phyloP scores from a whole-genome alignment of 495 filamentous ascomycete species.

The Rhypophila decipiens region DNA sequence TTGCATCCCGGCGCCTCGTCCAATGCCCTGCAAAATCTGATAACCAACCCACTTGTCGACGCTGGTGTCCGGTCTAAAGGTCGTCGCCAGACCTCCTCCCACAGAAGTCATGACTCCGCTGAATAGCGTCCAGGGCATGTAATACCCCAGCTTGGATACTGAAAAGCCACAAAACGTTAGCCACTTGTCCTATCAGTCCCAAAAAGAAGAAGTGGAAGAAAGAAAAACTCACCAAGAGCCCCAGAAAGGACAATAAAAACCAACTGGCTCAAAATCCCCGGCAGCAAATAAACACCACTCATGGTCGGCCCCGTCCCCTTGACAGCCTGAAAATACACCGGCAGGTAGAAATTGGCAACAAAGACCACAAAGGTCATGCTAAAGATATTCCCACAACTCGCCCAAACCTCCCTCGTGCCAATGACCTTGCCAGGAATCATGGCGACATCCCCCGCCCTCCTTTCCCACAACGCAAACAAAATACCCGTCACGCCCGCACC shows the following conservation, averaged over 20 bases:
- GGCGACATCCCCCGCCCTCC: constrained; percentile 41
- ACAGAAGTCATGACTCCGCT: constrained; percentile 50
- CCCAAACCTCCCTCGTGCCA: constrained; percentile 17
- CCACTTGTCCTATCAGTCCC: background rate
- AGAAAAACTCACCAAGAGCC: constrained; percentile 32
- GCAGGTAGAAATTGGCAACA: constrained; percentile 36
- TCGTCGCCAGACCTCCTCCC: constrained; percentile 41
- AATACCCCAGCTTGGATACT: constrained; percentile 40
- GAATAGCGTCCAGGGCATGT: constrained; percentile 40
- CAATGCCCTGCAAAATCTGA: constrained; percentile 45
- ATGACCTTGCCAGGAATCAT: constrained; percentile 27
- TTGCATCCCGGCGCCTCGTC: constrained; percentile 41
- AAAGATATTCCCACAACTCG: constrained; percentile 19
- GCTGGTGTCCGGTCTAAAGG: constrained; percentile 29
- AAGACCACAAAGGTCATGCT: constrained; percentile 16
- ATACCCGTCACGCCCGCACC: constrained; percentile 38
- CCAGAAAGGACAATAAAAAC: constrained; percentile 38
- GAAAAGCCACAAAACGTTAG: background rate
- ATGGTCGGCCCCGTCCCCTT: constrained; percentile 37
- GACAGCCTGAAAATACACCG: constrained; percentile 64
- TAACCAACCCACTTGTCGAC: constrained; percentile 47
- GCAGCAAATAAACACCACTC: constrained; percentile 47
- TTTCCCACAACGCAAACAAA: constrained; percentile 43
- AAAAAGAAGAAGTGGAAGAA: constrained; percentile 10
- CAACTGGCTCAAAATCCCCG: constrained; percentile 45